phyloP scores from a whole-genome alignment of 2,329 filamentous ascomycete species.

The Botryotinia narcissicola region DNA sequence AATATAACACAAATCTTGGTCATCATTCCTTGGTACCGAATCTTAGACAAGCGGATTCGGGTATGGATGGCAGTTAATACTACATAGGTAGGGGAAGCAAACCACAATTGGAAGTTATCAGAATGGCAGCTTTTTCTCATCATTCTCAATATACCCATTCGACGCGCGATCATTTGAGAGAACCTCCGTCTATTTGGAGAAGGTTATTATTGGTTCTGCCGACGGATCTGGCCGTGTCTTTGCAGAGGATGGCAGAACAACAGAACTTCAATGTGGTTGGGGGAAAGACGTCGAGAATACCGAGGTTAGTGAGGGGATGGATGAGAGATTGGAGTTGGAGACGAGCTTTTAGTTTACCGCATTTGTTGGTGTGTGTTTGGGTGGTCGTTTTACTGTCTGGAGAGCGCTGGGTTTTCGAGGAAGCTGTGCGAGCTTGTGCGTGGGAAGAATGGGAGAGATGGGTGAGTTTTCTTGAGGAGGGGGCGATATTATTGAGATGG shows the following conservation, averaged over 20 bases:
- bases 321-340: slow-evolving; percentile 47
- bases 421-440: slow-evolving; percentile 66
- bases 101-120: neutral
- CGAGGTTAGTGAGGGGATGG: slow-evolving; percentile 25
- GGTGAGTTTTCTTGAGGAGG: slow-evolving; percentile 53
- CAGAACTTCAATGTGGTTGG: slow-evolving; percentile 24
- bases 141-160: slow-evolving; percentile 30
- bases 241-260: slow-evolving; percentile 31
- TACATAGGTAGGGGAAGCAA: neutral
- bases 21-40: slow-evolving; percentile 4
- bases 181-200: slow-evolving; percentile 33
- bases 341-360: slow-evolving; percentile 61
- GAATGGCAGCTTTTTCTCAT: slow-evolving; percentile 27
- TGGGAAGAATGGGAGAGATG: slow-evolving; percentile 93
- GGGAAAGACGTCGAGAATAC: slow-evolving; percentile 23
- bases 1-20: neutral
- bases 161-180: slow-evolving; percentile 32
- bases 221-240: slow-evolving; percentile 27
- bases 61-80: slow-evolving; percentile 10
- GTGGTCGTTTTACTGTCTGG: slow-evolving; percentile 76
- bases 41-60: neutral
- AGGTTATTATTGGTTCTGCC: slow-evolving; percentile 32
- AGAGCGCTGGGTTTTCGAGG: slow-evolving; percentile 74
- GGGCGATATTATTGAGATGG: neutral
- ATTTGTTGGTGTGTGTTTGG: slow-evolving; percentile 72